Evolutionary conservation across 2,329 filamentous ascomycete species (phyloP), one percentile per base, ranked within the genome.

Genomic region (Didymellaceae sp.): DNA sequence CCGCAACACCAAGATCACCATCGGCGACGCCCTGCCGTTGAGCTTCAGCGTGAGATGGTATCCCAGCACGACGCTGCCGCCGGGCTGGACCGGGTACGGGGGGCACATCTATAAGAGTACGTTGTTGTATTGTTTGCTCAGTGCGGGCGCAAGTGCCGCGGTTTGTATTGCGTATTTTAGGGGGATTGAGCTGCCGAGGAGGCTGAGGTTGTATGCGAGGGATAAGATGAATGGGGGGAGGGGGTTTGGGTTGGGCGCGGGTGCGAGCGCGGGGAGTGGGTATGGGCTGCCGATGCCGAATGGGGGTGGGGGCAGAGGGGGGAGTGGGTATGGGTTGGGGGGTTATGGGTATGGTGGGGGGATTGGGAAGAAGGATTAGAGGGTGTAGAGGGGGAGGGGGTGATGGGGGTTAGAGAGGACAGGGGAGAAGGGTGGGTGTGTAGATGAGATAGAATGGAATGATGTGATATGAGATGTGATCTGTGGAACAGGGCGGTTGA

Each of bases 21-120:
- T 97, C 58, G 92, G 93, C 10, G 92, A 97, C 72, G 83, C 88
- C 5, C 73, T 97, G 49, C 87, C 89, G 0, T 78, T 97, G 61
- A 82, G 80, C 34, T 89, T 97, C 65, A 88, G 85, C 31, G 87
- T 97, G 11, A 80, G 90, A 34, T 97, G 94, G 94, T 94, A 93
- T 71, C 88, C 88, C 1, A 88, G 83, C 18, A 87, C 89, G 0
- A 78, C 81, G 28, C 77, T 93, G 57, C 89, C 89, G 57, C 71
- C 78, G 52, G 63, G 81, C 56, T 79, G 82, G 82, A 52, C 75
- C 61, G 74, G 81, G 50, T 62, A 81, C 31, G 79, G 79, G 1
- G 78, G 80, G 1, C 78, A 82, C 63, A 64, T 81, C 37, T 80
- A 78, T 48, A 75, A 76, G 44, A 76, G 71, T 41, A 81, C 78